phyloP scores from a whole-genome alignment of 1,139 yeast genomes.

The Kodamaea fungicola region DNA sequence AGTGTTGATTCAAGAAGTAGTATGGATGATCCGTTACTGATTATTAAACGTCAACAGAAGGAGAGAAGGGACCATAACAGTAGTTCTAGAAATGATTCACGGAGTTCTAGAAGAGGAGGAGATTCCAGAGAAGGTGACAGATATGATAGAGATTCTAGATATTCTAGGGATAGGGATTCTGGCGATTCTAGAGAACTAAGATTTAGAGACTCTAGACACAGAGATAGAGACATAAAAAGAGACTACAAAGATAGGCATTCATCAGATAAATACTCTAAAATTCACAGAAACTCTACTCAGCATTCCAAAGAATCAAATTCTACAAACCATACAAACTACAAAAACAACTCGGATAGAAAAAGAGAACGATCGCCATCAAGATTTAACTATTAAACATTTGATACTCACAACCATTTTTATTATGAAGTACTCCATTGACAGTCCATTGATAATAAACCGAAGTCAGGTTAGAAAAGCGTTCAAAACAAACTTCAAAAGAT shows the following conservation, averaged over 20 bases:
- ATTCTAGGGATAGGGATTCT: no score
- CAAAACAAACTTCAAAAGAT: conserved; percentile 49
- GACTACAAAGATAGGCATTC: neutral
- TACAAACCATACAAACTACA: neutral
- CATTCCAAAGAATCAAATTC: neutral
- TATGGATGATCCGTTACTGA: conserved; percentile 56
- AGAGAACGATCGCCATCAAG: conserved; percentile 8
- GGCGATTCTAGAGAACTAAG: no score
- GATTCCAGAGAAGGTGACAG: neutral
- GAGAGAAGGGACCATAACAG: conserved; percentile 15
- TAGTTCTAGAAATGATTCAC: conserved; percentile 7
- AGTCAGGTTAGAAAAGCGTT: conserved; percentile 22
- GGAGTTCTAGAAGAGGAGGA: neutral
- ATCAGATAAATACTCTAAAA: neutral
- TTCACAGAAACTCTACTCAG: neutral
- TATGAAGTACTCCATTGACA: conserved; percentile 23
- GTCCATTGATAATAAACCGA: conserved; percentile 78
- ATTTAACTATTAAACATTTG: conserved; percentile 4
- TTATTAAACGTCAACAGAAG: conserved; percentile 41
- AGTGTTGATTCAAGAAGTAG: conserved; percentile 16
- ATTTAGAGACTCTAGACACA: no score
- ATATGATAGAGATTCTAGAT: no score
- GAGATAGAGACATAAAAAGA: conserved; percentile 7
- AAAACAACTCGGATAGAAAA: neutral
- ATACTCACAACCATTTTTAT: conserved; percentile 13